A percentile compares a stretch with the other conserved stretches of the same genome.
phyloP scores from a whole-genome alignment of 257 asterid species.

The Scutellaria barbata region DNA sequence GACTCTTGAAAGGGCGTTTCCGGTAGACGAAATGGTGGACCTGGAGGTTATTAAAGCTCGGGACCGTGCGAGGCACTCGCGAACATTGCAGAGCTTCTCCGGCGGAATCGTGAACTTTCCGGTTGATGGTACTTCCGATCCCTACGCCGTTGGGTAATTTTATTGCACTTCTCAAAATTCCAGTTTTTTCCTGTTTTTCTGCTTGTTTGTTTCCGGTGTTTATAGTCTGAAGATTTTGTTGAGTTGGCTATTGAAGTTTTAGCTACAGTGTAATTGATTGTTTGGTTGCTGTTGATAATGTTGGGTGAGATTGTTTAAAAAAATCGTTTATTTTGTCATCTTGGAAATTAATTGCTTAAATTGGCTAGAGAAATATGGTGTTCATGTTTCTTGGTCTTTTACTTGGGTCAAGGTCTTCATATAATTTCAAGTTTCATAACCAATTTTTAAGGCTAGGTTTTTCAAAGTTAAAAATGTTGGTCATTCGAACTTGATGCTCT shows the following conservation, averaged over 20 bases:
- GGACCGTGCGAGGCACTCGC: constrained; percentile 80
- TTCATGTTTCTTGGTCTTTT: constrained; percentile 12
- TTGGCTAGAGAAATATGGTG: constrained; percentile 22
- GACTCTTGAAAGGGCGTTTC: constrained; percentile 64
- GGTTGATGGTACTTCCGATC: constrained; percentile 81
- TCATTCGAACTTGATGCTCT: constrained; percentile 24
- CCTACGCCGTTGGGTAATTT: constrained; percentile 73
- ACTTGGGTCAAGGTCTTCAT: constrained; percentile 8
- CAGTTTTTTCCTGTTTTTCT: not conserved
- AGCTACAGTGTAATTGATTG: not conserved
- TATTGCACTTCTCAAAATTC: not conserved
- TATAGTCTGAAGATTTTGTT: constrained; percentile 11
- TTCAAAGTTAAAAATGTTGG: constrained; percentile 25
- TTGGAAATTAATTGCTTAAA: constrained; percentile 22
- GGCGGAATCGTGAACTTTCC: constrained; percentile 78
- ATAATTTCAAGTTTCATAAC: not conserved
- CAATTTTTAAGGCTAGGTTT: not conserved
- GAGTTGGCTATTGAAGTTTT: constrained; percentile 17
- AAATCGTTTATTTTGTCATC: constrained; percentile 21
- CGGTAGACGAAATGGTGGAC: constrained; percentile 54
- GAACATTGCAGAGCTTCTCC: constrained; percentile 63
- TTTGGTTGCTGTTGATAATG: constrained; percentile 23
- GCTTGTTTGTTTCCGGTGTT: constrained; percentile 3
- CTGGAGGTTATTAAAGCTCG: constrained; percentile 65
- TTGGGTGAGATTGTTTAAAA: constrained; percentile 13